Base-by-base conservation (phyloP, 495 filamentous ascomycete genomes). In the Lepraria neglecta region DNA sequence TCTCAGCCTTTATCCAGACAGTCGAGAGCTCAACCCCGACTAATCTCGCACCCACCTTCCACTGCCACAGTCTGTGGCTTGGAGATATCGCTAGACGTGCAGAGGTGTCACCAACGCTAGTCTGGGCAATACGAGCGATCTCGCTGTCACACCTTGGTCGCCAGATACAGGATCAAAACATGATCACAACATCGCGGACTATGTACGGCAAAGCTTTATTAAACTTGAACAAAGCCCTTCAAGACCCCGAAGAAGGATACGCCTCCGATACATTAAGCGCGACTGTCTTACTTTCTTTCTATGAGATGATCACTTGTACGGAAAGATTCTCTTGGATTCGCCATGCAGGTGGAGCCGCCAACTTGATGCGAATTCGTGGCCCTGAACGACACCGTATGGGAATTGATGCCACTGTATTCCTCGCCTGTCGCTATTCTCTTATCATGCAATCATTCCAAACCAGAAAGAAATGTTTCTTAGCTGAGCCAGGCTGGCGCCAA, bases 261-360 rank as follows among this genome's bases (percentile, higher is more conserved):
- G 66, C 65, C 3, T 57, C 67, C 3, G 70, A 73, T 19, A 59
- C 61, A 58, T 15, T 66, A 68, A 12, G 65, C 71, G 24, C 65
- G 66, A 72, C 69, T 10, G 69, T 74, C n/a, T 46, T 67, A 10
- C 69, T 75, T 3, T 67, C 68, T 9, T 55, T 75, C 15, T 76
- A 71, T 54, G 73, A 76, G 58, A 67, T 73, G 42, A 67, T 71
- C 57, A 65, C 68, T 21, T 71, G 70, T 55, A 76, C 71, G 33
- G 67, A 64, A 21, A 48, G 65, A 12, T 51, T 70, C 35, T 66
- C 72, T 2, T 77, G 74, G 72, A 58, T 74, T 5, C 68, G 68
- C 45, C 74, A 76, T 64, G 72, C 72, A 6, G 60, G 68, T 6
- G 75, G 75, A n/a, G 69, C 74, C 24, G 68, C 68, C 21, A 66